Base-by-base conservation (phyloP, 768 basidiomycete genomes). In the Lactifluus rugatus region DNA sequence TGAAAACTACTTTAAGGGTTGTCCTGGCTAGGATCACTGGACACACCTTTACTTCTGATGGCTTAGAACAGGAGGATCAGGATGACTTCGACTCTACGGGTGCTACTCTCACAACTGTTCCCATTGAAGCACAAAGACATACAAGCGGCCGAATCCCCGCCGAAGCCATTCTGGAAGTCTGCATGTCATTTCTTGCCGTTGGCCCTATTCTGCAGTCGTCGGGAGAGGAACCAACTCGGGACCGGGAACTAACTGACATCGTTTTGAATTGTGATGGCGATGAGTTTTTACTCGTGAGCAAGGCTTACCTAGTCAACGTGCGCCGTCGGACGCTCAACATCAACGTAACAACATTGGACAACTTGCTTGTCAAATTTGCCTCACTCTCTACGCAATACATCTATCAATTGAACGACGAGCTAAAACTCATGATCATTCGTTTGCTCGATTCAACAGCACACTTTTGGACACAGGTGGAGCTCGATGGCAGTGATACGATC, bases 401-500 rank as follows among this genome's bases (percentile, higher is more conserved):
- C 8, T 82, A 81, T 66, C 73, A 78, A 2, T 70, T 77, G 52
- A 82, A 76, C 59, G 80, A 81, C 52, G 71, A 68, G 5, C 70
- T 84, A 32, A 79, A 82, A 13, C 66, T 79, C 14, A 66, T 87
- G 45, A 72, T 76, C 5, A 70, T 88, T n/a, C 75, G 78, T 19
- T 75, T 90, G 47, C 70, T 96, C 21, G 76, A 79, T 45, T 79
- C 82, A 7, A 87, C 90, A 0, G 66, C 82, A 55, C 71, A 78
- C 56, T 65, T 83, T 2, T 96, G 85, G 87, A 58, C 73, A 58
- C 66, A 57, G 41, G 74, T 65, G 32, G 59, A 67, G 41, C 62
- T 63, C 51, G 45, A 63, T 56, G 32, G 59, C 36, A 10, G 64
- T 65, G 51, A 56, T 7, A 67, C 81, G 11, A 73, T 75, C 8